Evolutionary conservation across 768 basidiomycete genomes (phyloP), one percentile per base, ranked within the genome.

Genomic region (Filobasidium floriforme): DNA sequence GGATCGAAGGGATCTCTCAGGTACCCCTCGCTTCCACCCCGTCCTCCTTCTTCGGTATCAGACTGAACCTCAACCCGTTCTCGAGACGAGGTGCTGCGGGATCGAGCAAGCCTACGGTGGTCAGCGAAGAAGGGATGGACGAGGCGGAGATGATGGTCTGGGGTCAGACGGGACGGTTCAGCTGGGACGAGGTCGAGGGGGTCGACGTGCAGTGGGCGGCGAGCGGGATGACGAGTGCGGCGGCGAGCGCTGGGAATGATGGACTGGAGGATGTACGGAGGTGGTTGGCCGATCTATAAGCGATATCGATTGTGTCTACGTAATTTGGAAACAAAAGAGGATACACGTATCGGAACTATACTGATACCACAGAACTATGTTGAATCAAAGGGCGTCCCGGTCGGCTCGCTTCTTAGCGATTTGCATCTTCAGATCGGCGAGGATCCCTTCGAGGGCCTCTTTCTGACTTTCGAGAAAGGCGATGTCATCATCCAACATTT

Each of bases 161-260:
- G 75, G 77, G 77, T 41, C 73, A 69, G 18, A 10, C 43, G n/a
- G 77, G 75, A 0, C 18, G 55, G 3, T 78, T 75, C 57, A 70
- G 60, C 57, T 78, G 74, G 74, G 71, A 73, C 55, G 75, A 78
- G 59, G 70, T 78, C 4, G 77, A 76, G 43, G 77, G 77, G 0
- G 73, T 78, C 0, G 72, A 75, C 32, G 63, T 76, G 5, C 63
- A 65, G 44, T 78, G 73, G 71, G 77, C 55, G 1, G 71, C 65
- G 15, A 73, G 68, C 52, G 40, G 43, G 7, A 24, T 65, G 0
- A 64, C 43, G 4, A 59, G 59, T n/a, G 59, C 41, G 10, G 41
- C 24, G 61, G 51, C 29, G 63, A 41, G 60, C 4, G 5, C 12
- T 62, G 43, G 22, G 69, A 51, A 40, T 66, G 67, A 74, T 66